Evolutionary conservation across 2,329 filamentous ascomycete species (phyloP).

Genomic region (Pleomassaria siparia): DNA sequence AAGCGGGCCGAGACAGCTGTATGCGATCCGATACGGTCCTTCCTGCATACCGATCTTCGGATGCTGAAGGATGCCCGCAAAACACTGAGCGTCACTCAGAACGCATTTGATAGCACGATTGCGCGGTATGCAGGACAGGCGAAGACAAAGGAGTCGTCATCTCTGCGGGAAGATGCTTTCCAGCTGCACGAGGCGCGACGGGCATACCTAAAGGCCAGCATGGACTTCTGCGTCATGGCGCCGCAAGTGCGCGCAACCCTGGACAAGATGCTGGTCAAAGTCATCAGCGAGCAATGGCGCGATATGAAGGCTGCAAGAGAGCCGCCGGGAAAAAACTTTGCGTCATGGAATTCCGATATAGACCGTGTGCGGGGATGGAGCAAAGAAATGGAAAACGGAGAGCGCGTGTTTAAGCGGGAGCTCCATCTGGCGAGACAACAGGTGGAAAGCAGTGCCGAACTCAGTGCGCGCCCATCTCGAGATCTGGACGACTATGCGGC

Average conservation of each 20-base stretch:
- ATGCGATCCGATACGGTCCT: slow-evolving; percentile 78
- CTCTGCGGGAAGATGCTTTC: slow-evolving; percentile 92
- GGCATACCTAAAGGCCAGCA: slow-evolving; percentile 83
- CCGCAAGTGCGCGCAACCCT: slow-evolving; percentile 82
- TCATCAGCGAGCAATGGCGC: slow-evolving; percentile 85
- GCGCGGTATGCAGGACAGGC: slow-evolving; percentile 80
- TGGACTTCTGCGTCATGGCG: slow-evolving; percentile 89
- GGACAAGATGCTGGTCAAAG: slow-evolving; percentile 81
- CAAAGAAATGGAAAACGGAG: slow-evolving; percentile 89
- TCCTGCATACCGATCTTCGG: slow-evolving; percentile 76
- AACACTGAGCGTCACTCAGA: slow-evolving; percentile 76
- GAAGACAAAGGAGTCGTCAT: slow-evolving; percentile 91
- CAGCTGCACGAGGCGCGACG: slow-evolving; percentile 91
- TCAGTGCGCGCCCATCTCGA: slow-evolving; percentile 74
- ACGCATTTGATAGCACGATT: slow-evolving; percentile 78
- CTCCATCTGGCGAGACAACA: slow-evolving; percentile 76
- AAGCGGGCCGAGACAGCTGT: slow-evolving; percentile 77
- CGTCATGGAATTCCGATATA: slow-evolving; percentile 75
- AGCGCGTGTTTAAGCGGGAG: slow-evolving; percentile 79
- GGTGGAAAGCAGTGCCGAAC: slow-evolving; percentile 75
- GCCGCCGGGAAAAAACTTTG: slow-evolving; percentile 61
- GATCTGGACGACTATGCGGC: slow-evolving; percentile 91
- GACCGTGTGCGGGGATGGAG: slow-evolving; percentile 91
- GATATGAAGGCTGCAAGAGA: slow-evolving; percentile 78
- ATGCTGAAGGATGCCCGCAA: slow-evolving; percentile 83